Conservation (phyloP, 2,329 filamentous ascomycete genomes). For the Sporothrix curviconia region DNA sequence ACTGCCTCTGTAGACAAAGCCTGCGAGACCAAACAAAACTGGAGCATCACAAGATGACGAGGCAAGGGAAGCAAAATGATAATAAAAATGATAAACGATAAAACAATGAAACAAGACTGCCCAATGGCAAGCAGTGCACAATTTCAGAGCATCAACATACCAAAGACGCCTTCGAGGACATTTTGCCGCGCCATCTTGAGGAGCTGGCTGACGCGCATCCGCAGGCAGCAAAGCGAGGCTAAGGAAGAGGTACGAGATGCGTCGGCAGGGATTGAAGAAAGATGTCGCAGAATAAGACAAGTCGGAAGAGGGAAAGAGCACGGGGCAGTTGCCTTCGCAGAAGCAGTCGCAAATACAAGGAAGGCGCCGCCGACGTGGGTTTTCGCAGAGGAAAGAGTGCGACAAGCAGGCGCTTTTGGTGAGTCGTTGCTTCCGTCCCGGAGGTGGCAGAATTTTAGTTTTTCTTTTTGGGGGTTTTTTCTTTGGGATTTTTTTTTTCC, state of each 20-base stretch:
- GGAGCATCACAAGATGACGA: too few relatives aligned
- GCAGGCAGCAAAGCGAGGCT: conserved; percentile 10
- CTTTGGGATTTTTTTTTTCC: conserved; percentile 10
- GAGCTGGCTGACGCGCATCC: conserved; percentile 28
- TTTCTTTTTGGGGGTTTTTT: too few relatives aligned
- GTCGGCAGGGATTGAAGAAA: not conserved
- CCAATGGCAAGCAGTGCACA: not conserved
- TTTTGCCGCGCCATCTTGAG: conserved; percentile 48
- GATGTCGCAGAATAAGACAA: not conserved
- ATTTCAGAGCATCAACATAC: conserved; percentile 31
- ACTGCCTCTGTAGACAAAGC: not conserved
- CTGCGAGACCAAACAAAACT: not conserved
- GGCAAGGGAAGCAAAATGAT: too few relatives aligned
- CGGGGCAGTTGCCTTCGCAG: too few relatives aligned
- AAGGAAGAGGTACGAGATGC: not conserved
- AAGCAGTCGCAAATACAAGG: not conserved
- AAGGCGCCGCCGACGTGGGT: not conserved
- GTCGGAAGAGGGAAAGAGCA: not conserved
- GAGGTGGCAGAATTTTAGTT: conserved; percentile 14
- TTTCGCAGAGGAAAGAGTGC: not conserved
- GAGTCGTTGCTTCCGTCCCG: conserved; percentile 4
- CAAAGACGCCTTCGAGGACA: conserved; percentile 52
- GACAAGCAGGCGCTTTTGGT: not conserved
- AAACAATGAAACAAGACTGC: not conserved
- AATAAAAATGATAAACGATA: too few relatives aligned